Percentiles rank a stretch among this genome's conserved stretches.
Conservation (phyloP, 163 green algal species). For the Prototheca cutis region DNA sequence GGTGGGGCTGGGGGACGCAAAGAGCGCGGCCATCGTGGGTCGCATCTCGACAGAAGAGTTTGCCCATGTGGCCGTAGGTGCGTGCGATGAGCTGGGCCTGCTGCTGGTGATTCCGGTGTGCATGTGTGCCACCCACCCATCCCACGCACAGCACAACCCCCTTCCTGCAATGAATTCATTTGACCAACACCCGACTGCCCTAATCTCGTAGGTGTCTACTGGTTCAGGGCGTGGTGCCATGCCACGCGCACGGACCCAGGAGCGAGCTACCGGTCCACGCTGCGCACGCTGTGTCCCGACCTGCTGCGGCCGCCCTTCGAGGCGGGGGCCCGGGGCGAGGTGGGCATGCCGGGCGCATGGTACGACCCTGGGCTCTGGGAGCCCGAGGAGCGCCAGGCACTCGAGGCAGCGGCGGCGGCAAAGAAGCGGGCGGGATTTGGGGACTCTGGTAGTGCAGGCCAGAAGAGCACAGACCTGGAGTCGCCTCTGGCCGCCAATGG, state of each 20-base stretch:
- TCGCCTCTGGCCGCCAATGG: too few species aligned
- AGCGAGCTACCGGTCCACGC: constrained; percentile 21
- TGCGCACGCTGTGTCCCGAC: constrained; percentile 42
- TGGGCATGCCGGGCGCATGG: not conserved
- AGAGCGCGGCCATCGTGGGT: constrained; percentile 64
- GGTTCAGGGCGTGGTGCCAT: constrained; percentile 56
- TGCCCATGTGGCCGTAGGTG: constrained; percentile 71
- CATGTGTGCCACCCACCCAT: too few species aligned
- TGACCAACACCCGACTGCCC: too few species aligned
- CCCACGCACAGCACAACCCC: too few species aligned
- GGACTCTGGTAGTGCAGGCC: too few species aligned
- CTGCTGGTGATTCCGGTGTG: too few species aligned
- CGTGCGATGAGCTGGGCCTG: constrained; percentile 10
- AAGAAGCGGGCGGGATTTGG: not conserved
- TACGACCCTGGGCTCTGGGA: not conserved
- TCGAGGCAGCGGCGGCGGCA: not conserved
- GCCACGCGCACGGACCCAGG: constrained; percentile 19
- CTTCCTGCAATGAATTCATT: too few species aligned
- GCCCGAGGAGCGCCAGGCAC: not conserved
- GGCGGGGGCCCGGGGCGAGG: not conserved
- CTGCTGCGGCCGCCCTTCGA: constrained; percentile 60
- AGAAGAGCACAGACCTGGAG: too few species aligned
- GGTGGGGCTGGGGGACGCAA: constrained; percentile 55
- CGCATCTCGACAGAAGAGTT: constrained; percentile 72
- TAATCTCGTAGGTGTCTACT: constrained; percentile 52